Percentiles rank a stretch among this genome's conserved stretches.
phyloP scores from a whole-genome alignment of 306 rosid species.

The Cucurbita argyrosperma region DNA sequence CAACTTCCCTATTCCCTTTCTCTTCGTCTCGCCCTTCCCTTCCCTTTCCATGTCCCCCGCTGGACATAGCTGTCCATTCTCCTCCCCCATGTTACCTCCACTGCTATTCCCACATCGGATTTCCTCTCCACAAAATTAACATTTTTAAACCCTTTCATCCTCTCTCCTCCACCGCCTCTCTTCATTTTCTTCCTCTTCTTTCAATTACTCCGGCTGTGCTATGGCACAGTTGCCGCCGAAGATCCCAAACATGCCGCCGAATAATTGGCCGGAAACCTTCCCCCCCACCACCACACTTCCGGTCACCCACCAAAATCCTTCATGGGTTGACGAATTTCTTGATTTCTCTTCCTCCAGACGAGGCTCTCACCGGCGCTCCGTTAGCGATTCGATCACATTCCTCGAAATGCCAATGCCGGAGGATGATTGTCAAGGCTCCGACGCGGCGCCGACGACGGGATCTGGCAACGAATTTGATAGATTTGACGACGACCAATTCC shows the following conservation, averaged over 20 bases:
- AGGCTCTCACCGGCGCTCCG: conserved; percentile 60
- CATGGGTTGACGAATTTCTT: conserved; percentile 81
- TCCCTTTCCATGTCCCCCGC: conserved; percentile 24
- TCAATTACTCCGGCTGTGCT: neutral
- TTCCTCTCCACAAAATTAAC: conserved; percentile 7
- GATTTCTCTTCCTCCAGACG: conserved; percentile 66
- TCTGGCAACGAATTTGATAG: conserved; percentile 37
- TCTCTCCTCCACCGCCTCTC: too few relatives aligned
- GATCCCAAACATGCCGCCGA: conserved; percentile 51
- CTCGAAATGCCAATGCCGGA: conserved; percentile 49
- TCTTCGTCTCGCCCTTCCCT: conserved; percentile 10
- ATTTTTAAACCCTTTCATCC: conserved; percentile 6
- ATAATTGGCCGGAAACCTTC: conserved; percentile 48
- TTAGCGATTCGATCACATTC: conserved; percentile 60
- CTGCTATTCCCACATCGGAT: conserved; percentile 12
- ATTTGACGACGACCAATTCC: conserved; percentile 71
- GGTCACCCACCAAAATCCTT: conserved; percentile 26
- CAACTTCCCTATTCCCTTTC: conserved; percentile 23
- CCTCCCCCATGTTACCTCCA: conserved; percentile 44
- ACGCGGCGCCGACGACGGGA: neutral
- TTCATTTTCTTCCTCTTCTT: too few relatives aligned
- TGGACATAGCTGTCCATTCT: conserved; percentile 78
- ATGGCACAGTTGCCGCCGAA: conserved; percentile 98
- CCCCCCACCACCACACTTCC: conserved; percentile 15
- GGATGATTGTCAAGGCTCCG: conserved; percentile 32